A percentile compares a stretch with the other conserved stretches of the same genome.
These are phyloP conservation scores for Mesostigma viride DNA, from an alignment of 139 green algal species.

Conservation along the genomic window DNA sequence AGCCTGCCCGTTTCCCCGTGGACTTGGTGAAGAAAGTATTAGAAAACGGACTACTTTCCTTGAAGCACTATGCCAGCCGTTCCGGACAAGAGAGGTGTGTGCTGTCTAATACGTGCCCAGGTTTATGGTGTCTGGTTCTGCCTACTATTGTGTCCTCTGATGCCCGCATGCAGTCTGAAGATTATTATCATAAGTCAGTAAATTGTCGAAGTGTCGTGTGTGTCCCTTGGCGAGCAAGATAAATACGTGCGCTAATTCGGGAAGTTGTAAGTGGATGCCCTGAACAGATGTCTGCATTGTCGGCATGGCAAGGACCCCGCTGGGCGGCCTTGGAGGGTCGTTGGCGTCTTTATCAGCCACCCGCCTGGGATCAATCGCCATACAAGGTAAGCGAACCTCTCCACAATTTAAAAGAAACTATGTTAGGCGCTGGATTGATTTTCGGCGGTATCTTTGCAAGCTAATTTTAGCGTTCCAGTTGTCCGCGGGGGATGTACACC, in stretches of 20 bases:
- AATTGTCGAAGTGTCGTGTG: not conserved
- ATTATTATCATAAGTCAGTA: not conserved
- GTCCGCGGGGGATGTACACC: not conserved
- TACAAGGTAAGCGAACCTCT: slow-evolving; percentile 34
- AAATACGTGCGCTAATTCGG: not conserved
- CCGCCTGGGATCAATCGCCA: slow-evolving; percentile 62
- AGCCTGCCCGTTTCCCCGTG: no score
- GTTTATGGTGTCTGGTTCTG: no score
- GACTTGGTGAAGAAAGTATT: no score
- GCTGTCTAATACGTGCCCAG: no score
- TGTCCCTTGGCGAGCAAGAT: not conserved
- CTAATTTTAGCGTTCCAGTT: not conserved
- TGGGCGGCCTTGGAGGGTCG: slow-evolving; percentile 58
- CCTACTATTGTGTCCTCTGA: no score
- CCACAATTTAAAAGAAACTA: not conserved
- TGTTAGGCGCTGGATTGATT: not conserved
- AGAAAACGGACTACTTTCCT: no score
- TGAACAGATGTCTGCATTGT: slow-evolving; percentile 41
- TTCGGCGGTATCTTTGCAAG: not conserved
- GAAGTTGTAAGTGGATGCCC: not conserved
- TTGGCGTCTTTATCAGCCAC: slow-evolving; percentile 52
- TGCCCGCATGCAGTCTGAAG: no score
- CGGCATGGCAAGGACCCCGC: slow-evolving; percentile 52
- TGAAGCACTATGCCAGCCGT: no score
- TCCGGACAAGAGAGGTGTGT: no score